Conservation (phyloP, 805 yeast species). For the Candida nemodendra region DNA sequence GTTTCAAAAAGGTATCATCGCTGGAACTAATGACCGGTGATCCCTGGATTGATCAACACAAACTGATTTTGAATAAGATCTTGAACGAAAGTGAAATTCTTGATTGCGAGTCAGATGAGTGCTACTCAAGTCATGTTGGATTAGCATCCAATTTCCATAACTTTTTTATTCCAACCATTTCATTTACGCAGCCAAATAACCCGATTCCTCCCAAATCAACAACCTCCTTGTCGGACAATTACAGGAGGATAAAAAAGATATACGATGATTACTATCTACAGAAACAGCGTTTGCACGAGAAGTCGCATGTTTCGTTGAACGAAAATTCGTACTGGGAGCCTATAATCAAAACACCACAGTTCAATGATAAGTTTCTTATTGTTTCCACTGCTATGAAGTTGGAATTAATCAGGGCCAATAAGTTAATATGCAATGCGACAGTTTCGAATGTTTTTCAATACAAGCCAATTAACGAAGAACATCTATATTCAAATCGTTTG, state of each 20-base stretch:
- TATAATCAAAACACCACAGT: constrained; percentile 15
- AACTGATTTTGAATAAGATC: constrained; percentile 29
- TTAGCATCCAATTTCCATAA: constrained; percentile 34
- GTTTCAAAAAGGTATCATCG: constrained; percentile 50
- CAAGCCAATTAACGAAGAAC: constrained; percentile 37
- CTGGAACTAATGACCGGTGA: constrained; percentile 51
- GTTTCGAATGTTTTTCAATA: constrained; percentile 40
- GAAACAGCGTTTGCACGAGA: constrained; percentile 22
- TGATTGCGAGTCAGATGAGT: constrained; percentile 39
- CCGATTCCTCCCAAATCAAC: constrained; percentile 9
- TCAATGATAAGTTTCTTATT: constrained; percentile 34
- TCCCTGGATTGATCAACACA: constrained; percentile 33
- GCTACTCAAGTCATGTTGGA: constrained; percentile 40
- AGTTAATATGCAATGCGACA: constrained; percentile 48
- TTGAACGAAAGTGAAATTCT: constrained; percentile 42
- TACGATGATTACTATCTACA: constrained; percentile 29
- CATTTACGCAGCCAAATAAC: constrained; percentile 16
- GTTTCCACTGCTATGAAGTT: constrained; percentile 44
- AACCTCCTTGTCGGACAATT: constrained; percentile 27
- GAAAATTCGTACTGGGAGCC: constrained; percentile 31
- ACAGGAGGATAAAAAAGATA: constrained; percentile 27
- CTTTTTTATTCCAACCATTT: constrained; percentile 26
- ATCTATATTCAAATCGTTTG: constrained; percentile 27
- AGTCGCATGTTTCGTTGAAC: constrained; percentile 25
- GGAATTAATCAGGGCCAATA: constrained; percentile 45